Percentiles rank a stretch among this genome's conserved stretches.
These are phyloP conservation scores for Dictyostelium gargantuum DNA, from an alignment of 208 protist genomes.

Conservation along the genomic window DNA sequence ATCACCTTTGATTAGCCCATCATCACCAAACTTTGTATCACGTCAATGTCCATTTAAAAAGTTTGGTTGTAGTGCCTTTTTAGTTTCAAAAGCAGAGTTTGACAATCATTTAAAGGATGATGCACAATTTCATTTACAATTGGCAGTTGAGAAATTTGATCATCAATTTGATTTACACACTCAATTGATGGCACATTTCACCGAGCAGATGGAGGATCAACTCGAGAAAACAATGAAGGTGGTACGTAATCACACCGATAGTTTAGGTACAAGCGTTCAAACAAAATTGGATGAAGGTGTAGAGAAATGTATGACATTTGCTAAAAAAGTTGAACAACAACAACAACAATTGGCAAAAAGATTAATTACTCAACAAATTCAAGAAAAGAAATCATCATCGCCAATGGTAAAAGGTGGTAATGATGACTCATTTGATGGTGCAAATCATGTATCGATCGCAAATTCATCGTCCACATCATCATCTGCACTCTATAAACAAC, in stretches of 20 bases:
- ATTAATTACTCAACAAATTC: constrained; percentile 23
- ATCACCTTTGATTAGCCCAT: background rate
- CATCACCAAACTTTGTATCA: background rate
- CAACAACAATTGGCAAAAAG: constrained; percentile 53
- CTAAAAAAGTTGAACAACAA: constrained; percentile 63
- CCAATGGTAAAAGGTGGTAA: background rate
- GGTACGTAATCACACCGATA: constrained; percentile 29
- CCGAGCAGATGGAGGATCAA: constrained; percentile 54
- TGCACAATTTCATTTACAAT: constrained; percentile 22
- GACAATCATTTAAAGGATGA: constrained; percentile 36
- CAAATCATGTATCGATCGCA: background rate
- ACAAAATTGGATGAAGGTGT: constrained; percentile 20
- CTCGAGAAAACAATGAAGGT: constrained; percentile 47
- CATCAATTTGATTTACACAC: constrained; percentile 61
- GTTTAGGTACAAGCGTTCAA: background rate
- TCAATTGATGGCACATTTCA: constrained; percentile 59
- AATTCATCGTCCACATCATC: too few relatives aligned
- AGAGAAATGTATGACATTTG: constrained; percentile 47
- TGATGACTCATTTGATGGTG: background rate
- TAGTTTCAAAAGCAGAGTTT: background rate
- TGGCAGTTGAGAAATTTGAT: constrained; percentile 53
- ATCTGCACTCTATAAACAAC: background rate
- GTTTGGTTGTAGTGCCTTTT: constrained; percentile 15
- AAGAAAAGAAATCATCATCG: background rate
- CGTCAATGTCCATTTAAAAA: constrained; percentile 44